Conservation (phyloP, 2,329 filamentous ascomycete genomes). For the Samsoniella hepiali region DNA sequence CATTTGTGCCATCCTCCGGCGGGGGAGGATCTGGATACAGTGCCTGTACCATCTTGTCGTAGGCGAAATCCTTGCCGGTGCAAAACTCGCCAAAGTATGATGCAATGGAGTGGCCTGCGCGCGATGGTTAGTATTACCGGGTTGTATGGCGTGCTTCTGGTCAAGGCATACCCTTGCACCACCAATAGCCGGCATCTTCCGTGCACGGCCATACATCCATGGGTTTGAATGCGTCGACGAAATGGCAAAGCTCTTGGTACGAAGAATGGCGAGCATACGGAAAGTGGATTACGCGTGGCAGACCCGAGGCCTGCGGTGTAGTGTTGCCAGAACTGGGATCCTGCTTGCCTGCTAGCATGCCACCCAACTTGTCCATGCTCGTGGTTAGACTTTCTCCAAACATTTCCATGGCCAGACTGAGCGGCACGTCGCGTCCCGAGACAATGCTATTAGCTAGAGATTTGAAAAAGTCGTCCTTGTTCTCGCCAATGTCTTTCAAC, state of each 20-base stretch:
- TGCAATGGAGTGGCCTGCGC: slow-evolving; percentile 55
- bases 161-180: slow-evolving; percentile 39
- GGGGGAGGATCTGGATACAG: slow-evolving; percentile 12
- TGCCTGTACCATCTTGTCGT: slow-evolving; percentile 60
- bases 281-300: slow-evolving; percentile 55
- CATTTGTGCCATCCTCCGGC: background rate
- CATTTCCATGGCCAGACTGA: slow-evolving; percentile 30
- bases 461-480: slow-evolving; percentile 25
- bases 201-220: slow-evolving; percentile 83
- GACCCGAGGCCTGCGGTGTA: background rate
- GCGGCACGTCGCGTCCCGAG: slow-evolving; percentile 32
- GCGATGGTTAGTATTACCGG: background rate
- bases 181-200: slow-evolving; percentile 61
- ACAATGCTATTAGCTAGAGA: slow-evolving; percentile 22
- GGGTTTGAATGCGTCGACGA: slow-evolving; percentile 67
- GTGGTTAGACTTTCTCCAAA: slow-evolving; percentile 31
- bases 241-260: slow-evolving; percentile 70
- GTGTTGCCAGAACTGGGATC: background rate
- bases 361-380: slow-evolving; percentile 25
- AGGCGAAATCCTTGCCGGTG: slow-evolving; percentile 55
- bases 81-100: slow-evolving; percentile 70
- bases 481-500: background rate
- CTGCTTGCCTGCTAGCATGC: slow-evolving; percentile 12
- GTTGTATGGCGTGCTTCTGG: background rate
- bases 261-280: slow-evolving; percentile 90